Evolutionary conservation across 768 basidiomycete genomes (phyloP).

Genomic region (Lactifluus pinguis): DNA sequence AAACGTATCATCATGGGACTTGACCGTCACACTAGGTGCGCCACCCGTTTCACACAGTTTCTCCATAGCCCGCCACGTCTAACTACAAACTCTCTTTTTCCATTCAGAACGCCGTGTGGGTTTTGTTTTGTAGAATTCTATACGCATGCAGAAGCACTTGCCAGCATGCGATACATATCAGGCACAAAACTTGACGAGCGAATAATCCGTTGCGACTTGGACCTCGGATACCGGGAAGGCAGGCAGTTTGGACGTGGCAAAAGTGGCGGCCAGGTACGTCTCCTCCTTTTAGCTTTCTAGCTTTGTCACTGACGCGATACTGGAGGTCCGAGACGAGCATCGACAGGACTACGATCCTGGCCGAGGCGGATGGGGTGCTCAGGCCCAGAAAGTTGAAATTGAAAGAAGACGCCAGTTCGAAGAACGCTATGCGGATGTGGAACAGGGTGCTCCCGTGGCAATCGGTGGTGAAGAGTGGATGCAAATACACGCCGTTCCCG

Average conservation of each 20-base stretch:
- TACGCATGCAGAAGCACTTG: slow-evolving; percentile 86
- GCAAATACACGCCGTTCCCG: slow-evolving; percentile 41
- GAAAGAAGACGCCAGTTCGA: slow-evolving; percentile 77
- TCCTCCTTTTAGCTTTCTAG: neutral
- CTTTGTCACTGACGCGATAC: neutral
- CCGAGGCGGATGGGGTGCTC: slow-evolving; percentile 90
- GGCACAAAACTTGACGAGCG: slow-evolving; percentile 99
- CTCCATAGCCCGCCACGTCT: neutral
- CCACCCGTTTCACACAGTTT: neutral
- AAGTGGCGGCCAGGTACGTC: slow-evolving; percentile 79
- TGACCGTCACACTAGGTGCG: slow-evolving; percentile 78
- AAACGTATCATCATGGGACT: slow-evolving; percentile 95
- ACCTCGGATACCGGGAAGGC: slow-evolving; percentile 93
- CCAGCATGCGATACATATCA: slow-evolving; percentile 87
- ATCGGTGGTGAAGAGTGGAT: slow-evolving; percentile 85
- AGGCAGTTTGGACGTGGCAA: slow-evolving; percentile 96
- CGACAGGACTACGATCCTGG: slow-evolving; percentile 95
- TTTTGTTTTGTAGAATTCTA: slow-evolving; percentile 98
- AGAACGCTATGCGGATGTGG: slow-evolving; percentile 75
- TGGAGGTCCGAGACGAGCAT: slow-evolving; percentile 82
- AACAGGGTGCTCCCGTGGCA: slow-evolving; percentile 73
- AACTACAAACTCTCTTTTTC: neutral
- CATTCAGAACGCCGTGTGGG: slow-evolving; percentile 74
- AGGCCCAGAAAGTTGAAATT: slow-evolving; percentile 62
- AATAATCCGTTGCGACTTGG: slow-evolving; percentile 95